Base-by-base conservation (phyloP, 163 green algal genomes). In the Botryococcus braunii region DNA sequence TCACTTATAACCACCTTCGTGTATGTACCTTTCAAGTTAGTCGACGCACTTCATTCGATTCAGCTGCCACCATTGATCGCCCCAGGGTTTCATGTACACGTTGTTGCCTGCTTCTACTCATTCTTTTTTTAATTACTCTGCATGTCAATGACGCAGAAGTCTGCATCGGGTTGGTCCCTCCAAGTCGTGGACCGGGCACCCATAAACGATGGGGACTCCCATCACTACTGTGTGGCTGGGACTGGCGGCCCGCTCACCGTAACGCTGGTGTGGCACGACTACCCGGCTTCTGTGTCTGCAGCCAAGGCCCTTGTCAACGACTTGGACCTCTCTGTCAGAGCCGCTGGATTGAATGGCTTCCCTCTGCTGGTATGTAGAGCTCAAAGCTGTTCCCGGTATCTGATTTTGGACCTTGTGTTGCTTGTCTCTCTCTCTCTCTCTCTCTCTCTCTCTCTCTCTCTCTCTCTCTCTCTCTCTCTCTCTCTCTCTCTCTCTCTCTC, bases 181-280 rank as follows among this genome's bases (percentile, higher is more conserved):
- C 80, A 91, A 76, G 62, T 95, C 23, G 74, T 94, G 4, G 89
- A 96, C 75, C 36, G 61, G 1, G 82, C 78, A 1, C 49, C 60
- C 0, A 46, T 92, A 27, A 40, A 37, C 21, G 57, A 64, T 25
- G 81, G 81, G 0, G 59, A 91, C 35, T 57, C 58, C 0, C 82
- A 96, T 77, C 52, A 75, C 32, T 97, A 92, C 75, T 97, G 91
- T 76, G 65, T 96, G 17, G 67, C 41, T 0, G 73, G 80, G 3
- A 80, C 66, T 4, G 88, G 89, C 17, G 88, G 90, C 7, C 77
- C 83, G 9, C 58, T 97, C 21, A 70, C 74, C 4, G 69, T 96
- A 32, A 94, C 85, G 0, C 83, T 97, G 4, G 86, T 75, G 0
- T 93, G 88, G 86, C 78, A 83, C 37, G 89, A 95, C 72, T 81